Evolutionary conservation across 2,329 filamentous ascomycete species (phyloP).

Genomic region (Blumeriella jaapii): DNA sequence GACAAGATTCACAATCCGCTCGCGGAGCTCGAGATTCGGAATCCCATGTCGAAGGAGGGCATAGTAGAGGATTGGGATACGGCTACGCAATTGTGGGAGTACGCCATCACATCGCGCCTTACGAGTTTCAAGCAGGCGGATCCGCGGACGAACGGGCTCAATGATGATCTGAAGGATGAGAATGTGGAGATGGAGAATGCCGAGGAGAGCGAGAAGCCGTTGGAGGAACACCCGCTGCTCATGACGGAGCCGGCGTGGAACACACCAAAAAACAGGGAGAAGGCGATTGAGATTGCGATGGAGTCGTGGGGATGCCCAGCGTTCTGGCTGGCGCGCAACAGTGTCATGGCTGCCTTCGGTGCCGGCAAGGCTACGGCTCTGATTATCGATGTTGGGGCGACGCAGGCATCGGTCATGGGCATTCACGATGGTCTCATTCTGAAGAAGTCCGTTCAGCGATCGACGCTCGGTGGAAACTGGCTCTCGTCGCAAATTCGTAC

Average conservation of each 20-base stretch:
- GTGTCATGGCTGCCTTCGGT: conserved; percentile 83
- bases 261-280: conserved; percentile 74
- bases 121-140: conserved; percentile 63
- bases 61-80: conserved; percentile 95
- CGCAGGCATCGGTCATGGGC: conserved; percentile 78
- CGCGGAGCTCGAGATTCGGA: conserved; percentile 69
- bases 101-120: conserved; percentile 78
- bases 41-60: conserved; percentile 82
- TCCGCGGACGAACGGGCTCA: conserved; percentile 66
- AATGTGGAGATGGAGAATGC: conserved; percentile 48
- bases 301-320: conserved; percentile 93
- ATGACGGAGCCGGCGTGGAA: conserved; percentile 97
- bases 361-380: conserved; percentile 88
- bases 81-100: conserved; percentile 82
- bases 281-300: conserved; percentile 92
- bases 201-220: conserved; percentile 58
- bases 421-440: conserved; percentile 92
- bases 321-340: conserved; percentile 83
- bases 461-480: conserved; percentile 78
- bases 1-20: conserved; percentile 74
- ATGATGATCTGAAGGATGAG: conserved; percentile 43
- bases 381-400: conserved; percentile 83
- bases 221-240: conserved; percentile 81
- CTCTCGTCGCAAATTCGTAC: conserved; percentile 78
- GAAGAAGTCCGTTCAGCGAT: conserved; percentile 79